A percentile compares a stretch with the other conserved stretches of the same genome.
phyloP scores from a whole-genome alignment of 2,329 filamentous ascomycete genomes.

The Aspergillus phoenicis region DNA sequence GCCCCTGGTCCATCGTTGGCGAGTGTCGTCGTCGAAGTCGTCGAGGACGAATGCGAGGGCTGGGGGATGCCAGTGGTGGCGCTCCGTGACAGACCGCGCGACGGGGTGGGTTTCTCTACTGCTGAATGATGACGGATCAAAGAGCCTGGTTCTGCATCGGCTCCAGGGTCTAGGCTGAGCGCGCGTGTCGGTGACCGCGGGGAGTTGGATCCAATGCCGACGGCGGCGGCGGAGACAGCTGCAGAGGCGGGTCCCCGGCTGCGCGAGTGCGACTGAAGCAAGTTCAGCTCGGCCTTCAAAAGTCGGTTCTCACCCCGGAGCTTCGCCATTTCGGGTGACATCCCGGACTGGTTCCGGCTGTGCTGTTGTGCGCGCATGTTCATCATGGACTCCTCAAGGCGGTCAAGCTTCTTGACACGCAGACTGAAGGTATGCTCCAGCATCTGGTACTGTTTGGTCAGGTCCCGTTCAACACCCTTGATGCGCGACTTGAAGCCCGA shows the following conservation, averaged over 20 bases:
- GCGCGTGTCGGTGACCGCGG: constrained; percentile 31
- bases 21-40: constrained; percentile 34
- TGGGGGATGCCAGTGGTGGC: constrained; percentile 39
- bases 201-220: constrained; percentile 38
- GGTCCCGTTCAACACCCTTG: constrained; percentile 79
- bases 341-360: constrained; percentile 32
- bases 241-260: constrained; percentile 52
- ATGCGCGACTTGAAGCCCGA: constrained; percentile 77
- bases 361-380: constrained; percentile 52
- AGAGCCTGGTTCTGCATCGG: constrained; percentile 45
- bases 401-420: constrained; percentile 81
- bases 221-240: constrained; percentile 39
- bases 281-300: constrained; percentile 64
- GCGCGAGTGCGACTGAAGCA: constrained; percentile 67
- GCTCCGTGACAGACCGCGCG: constrained; percentile 32
- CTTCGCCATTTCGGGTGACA: constrained; percentile 59
- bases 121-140: constrained; percentile 60
- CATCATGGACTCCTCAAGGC: constrained; percentile 77
- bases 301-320: constrained; percentile 63
- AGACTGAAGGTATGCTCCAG: constrained; percentile 79
- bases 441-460: constrained; percentile 87
- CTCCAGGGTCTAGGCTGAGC: constrained; percentile 25
- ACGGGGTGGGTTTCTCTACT: constrained; percentile 43
- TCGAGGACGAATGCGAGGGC: constrained; percentile 37
- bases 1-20: constrained; percentile 30